Conservation (phyloP, 2,329 filamentous ascomycete species). For the Blumeriella jaapii region DNA sequence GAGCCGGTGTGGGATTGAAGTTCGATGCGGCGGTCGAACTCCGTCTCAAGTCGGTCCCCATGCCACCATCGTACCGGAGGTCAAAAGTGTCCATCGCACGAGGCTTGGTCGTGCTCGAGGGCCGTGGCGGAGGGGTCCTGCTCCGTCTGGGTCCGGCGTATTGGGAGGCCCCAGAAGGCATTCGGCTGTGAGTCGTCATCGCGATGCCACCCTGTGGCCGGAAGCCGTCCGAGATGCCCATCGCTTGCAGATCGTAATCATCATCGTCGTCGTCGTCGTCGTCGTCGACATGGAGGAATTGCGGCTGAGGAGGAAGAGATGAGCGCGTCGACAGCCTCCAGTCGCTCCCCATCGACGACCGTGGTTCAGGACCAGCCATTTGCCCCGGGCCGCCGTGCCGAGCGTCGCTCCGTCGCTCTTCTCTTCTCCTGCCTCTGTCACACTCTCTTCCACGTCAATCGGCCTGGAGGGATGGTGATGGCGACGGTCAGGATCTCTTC, state of each 20-base stretch:
- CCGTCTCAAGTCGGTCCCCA: constrained; percentile 22
- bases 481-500: not conserved
- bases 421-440: constrained; percentile 4
- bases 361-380: constrained; percentile 13
- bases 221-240: constrained; percentile 43
- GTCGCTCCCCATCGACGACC: constrained; percentile 28
- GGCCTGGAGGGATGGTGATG: constrained; percentile 5
- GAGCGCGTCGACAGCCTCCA: constrained; percentile 33
- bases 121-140: constrained; percentile 29
- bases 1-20: constrained; percentile 11
- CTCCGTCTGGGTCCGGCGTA: constrained; percentile 17
- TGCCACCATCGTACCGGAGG: constrained; percentile 39
- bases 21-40: constrained; percentile 12
- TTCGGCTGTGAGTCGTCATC: constrained; percentile 13
- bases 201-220: constrained; percentile 27
- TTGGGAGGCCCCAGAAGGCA: constrained; percentile 15
- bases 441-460: no score
- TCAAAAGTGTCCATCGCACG: constrained; percentile 38
- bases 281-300: constrained; percentile 21
- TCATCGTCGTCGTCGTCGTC: constrained; percentile 34
- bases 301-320: constrained; percentile 23
- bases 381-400: constrained; percentile 7
- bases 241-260: constrained; percentile 37
- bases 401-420: no score
- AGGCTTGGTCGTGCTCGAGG: constrained; percentile 47